Base-by-base conservation (phyloP, 1,284 basidiomycete species). In the Boletus subluridellus region DNA sequence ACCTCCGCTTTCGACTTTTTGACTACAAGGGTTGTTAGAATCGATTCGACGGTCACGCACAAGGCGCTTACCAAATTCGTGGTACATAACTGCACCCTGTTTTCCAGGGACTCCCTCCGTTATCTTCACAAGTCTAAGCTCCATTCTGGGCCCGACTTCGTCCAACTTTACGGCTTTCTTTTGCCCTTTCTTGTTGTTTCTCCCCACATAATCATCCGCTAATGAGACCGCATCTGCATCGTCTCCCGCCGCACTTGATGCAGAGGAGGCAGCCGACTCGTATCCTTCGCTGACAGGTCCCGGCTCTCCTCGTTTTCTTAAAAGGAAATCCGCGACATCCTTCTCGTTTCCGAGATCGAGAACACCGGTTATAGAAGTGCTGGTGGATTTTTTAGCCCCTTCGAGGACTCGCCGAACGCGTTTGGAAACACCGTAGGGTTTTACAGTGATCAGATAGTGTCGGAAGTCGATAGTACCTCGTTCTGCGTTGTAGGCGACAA, bases 61-160 rank as follows among this genome's bases (percentile, higher is more conserved):
- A 21, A 48, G 46, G 11, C 12, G 78, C 87, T 65, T 64, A 92
- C 94, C 89, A 66, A 95, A 90, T 74, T 92, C 89, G 73, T 98
- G 95, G 77, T 90, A 95, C 47, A 98, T 87, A 1, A 97, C 93
- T 64, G 83, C 82, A 3, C 94, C 91, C 71, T 95, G 92, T 70
- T 85, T 90, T 10, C 94, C 94, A 4, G 94, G 92, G 9, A 93
- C 78, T n/a, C 95, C 95, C 74, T 98, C 95, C 21, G 89, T 86
- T 62, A 99, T 93, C 80, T 99, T 99, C 70, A 98, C 85, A 62
- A 99, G 79, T 65, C 84, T 83, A 64, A 98, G 77, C 75, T 99
- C 97, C 85, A 99, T 89, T 66, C 97, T 80, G 32, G 97, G 97
- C 0, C 97, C 97, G 52, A 98, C 87, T 76, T 99, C 97, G 57